phyloP scores from a whole-genome alignment of 2,329 filamentous ascomycete genomes.

The Talaromyces piceae region DNA sequence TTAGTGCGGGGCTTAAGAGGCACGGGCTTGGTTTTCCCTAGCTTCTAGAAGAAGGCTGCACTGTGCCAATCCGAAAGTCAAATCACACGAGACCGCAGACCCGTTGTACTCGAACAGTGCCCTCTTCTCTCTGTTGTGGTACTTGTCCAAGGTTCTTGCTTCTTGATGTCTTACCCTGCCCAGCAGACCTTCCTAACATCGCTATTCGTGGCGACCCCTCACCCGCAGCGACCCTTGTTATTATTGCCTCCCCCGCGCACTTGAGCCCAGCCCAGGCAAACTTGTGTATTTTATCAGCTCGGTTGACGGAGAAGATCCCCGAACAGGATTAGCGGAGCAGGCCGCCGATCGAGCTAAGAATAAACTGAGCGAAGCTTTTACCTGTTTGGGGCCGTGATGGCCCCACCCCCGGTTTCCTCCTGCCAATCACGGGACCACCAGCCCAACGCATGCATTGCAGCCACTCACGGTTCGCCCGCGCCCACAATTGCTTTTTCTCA shows the following conservation, averaged over 20 bases:
- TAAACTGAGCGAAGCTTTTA: neutral
- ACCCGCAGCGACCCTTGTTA: neutral
- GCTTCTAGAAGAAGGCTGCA: too few species aligned
- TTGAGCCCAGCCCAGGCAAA: neutral
- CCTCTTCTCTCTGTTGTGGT: too few species aligned
- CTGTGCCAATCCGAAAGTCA: too few species aligned
- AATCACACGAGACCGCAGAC: too few species aligned
- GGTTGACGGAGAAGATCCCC: neutral
- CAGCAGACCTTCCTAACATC: neutral
- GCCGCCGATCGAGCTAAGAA: neutral
- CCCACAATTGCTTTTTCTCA: neutral
- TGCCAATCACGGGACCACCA: too few species aligned
- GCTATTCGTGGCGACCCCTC: neutral
- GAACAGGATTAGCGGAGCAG: neutral
- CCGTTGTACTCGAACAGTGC: too few species aligned
- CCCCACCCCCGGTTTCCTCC: neutral
- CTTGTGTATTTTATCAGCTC: too few species aligned
- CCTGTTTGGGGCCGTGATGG: neutral
- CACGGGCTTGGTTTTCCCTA: too few species aligned
- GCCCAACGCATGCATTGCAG: neutral
- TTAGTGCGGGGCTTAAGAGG: too few species aligned
- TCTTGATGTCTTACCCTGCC: too few species aligned
- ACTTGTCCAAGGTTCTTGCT: too few species aligned
- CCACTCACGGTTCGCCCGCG: neutral
- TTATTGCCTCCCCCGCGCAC: neutral